Evolutionary conservation across 176 grass and related monocot genomes (phyloP).

Genomic region (Paspalum vaginatum): DNA sequence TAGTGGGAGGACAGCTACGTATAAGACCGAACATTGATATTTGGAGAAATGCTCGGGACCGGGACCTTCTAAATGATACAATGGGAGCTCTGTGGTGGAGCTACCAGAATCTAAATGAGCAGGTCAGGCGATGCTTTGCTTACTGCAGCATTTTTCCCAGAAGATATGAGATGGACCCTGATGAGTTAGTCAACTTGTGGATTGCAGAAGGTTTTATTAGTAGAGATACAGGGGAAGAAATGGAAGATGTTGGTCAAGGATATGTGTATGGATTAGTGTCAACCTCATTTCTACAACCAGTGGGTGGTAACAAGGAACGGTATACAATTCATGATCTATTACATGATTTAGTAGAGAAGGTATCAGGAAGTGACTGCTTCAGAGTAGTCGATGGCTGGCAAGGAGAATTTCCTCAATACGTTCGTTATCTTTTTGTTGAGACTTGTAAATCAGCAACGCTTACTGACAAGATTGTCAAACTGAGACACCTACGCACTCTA

Average conservation of each 20-base stretch:
- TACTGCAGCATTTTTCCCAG: slow-evolving; percentile 32
- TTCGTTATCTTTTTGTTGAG: background rate
- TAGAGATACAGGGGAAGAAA: background rate
- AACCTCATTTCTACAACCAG: background rate
- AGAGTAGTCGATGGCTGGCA: background rate
- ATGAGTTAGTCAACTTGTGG: slow-evolving; percentile 22
- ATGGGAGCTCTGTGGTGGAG: slow-evolving; percentile 26
- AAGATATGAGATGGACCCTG: background rate
- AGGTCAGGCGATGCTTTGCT: slow-evolving; percentile 30
- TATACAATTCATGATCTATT: background rate
- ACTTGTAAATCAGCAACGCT: rapidly evolving
- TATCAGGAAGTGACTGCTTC: background rate
- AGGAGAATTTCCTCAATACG: background rate
- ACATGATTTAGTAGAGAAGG: background rate
- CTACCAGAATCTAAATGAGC: slow-evolving; percentile 13
- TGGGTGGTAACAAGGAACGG: too few relatives aligned
- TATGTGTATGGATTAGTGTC: background rate
- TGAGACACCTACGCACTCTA: too few relatives aligned
- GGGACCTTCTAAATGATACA: background rate
- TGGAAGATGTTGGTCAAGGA: background rate
- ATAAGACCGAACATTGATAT: background rate
- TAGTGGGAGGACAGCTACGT: background rate
- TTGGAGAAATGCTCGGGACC: background rate
- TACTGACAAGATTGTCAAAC: background rate
- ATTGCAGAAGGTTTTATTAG: slow-evolving; percentile 33